Conservation (phyloP, 805 yeast species). For the Millerozyma miso region DNA sequence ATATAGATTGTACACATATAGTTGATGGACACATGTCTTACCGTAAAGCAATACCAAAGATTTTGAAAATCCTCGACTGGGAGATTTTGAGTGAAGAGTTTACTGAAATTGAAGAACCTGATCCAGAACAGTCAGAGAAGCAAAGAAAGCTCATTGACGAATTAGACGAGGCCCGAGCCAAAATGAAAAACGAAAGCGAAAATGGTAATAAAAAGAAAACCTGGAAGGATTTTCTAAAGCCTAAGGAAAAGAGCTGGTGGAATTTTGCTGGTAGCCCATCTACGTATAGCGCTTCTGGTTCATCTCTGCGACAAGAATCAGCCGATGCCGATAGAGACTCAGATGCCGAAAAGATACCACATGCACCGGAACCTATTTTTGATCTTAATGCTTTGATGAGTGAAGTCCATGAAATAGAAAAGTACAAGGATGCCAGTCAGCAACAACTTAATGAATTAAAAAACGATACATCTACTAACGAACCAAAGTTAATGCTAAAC, state of each 20-base stretch:
- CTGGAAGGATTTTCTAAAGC: conserved; percentile 48
- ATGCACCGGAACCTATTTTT: conserved; percentile 30
- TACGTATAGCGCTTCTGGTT: conserved; percentile 37
- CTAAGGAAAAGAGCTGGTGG: conserved; percentile 57
- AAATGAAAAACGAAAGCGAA: conserved; percentile 44
- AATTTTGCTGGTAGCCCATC: conserved; percentile 15
- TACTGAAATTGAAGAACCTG: conserved; percentile 93
- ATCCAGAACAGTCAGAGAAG: conserved; percentile 78
- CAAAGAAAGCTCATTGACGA: conserved; percentile 80
- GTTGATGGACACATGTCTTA: conserved; percentile 98
- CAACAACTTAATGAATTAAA: conserved; percentile 13
- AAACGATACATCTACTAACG: conserved; percentile 11
- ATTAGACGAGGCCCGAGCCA: conserved; percentile 78
- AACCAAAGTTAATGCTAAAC: conserved; percentile 9
- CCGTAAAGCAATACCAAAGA: conserved; percentile 86
- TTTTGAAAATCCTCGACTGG: conserved; percentile 67
- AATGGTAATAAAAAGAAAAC: conserved; percentile 29
- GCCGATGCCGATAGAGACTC: conserved; percentile 10
- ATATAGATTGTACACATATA: conserved; percentile 77
- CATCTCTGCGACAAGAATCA: conserved; percentile 7
- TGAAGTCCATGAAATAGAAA: conserved; percentile 44
- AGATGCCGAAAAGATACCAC: conserved; percentile 20
- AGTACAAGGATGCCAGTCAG: conserved; percentile 21
- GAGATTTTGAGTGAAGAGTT: conserved; percentile 86
- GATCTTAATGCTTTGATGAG: conserved; percentile 41